Evolutionary conservation across 192 early-diverging fungal genomes (phyloP), one percentile per base, ranked within the genome.

Genomic region (Dimargaris xerosporica): DNA sequence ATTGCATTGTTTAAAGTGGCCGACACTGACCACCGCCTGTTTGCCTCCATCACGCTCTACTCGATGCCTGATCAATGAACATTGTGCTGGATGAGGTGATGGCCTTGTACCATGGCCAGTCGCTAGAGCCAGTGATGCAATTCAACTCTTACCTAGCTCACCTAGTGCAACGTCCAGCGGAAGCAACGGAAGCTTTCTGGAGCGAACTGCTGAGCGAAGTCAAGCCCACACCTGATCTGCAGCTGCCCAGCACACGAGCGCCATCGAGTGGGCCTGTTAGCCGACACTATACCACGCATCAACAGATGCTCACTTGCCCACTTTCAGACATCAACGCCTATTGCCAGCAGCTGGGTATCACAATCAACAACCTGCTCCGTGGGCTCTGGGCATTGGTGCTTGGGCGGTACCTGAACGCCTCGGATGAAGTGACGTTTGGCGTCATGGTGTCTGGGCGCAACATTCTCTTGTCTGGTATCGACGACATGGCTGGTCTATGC

Each of bases 361-460:
- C 58, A 34, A 6, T 44, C 58, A 60, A 60, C 58, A 23, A 30
- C 41, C 43, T 60, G 42, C 34, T 60, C 11, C 31, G 39, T 17
- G 58, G 39, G 6, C 13, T 43, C 2, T 60, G 58, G 58, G 31
- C 58, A n/a, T 44, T 60, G 41, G 1, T 34, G 31, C 58, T 60
- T 11, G 19, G n/a, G n/a, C 58, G 58, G 16, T 60, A 60, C 58
- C 19, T 60, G n/a, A 13, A 21, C 43, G 43, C 31, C 0, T n/a
- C 11, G 6, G 58, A 41, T 15, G 58, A 60, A n/a, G 58, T 60
- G 7, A 60, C 58, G 10, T 60, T 60, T 21, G 58, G 58, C 19
- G 58, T 60, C n/a, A 26, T 44, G 4, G 10, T 44, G 0, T 60
- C 58, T 3, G 58, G 58, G 12, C 58, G 58, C 43, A 44, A 60